These are phyloP conservation scores for Flaveria brownii DNA, from an alignment of 129 eudicot species.

Conservation along the genomic window DNA sequence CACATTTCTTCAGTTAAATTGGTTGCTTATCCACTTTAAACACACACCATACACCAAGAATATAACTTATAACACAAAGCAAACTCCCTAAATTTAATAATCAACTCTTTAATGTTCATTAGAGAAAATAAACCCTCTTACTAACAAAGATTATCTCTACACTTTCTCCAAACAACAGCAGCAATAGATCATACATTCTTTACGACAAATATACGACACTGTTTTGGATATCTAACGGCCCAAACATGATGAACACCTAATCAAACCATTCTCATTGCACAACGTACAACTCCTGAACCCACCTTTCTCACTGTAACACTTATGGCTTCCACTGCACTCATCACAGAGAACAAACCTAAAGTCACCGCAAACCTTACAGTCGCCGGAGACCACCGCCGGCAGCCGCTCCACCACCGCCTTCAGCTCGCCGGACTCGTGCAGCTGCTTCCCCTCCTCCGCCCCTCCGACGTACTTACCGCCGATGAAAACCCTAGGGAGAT, in stretches of 20 bases:
- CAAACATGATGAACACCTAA: conserved; percentile 80
- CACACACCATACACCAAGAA: conserved; percentile 19
- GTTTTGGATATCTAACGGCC: conserved; percentile 16
- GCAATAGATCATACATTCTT: neutral
- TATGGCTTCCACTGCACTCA: conserved; percentile 93
- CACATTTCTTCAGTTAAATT: neutral
- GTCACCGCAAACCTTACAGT: conserved; percentile 81
- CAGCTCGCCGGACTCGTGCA: conserved; percentile 88
- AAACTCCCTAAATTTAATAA: neutral
- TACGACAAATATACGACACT: no score
- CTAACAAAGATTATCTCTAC: conserved; percentile 21
- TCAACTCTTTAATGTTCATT: conserved; percentile 14
- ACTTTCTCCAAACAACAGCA: conserved; percentile 16
- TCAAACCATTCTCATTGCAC: conserved; percentile 91
- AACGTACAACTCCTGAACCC: conserved; percentile 74
- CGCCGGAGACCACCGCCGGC: conserved; percentile 47
- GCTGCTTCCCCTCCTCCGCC: conserved; percentile 70
- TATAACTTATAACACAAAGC: neutral
- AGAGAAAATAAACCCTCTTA: conserved; percentile 27
- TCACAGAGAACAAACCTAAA: conserved; percentile 70
- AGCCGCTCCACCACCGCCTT: conserved; percentile 63
- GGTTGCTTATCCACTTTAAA: no score
- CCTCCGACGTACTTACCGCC: conserved; percentile 92
- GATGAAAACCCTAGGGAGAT: conserved; percentile 79
- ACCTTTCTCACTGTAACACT: conserved; percentile 60